Conservation (phyloP, 163 green algal species). For the Volvox carteri region DNA sequence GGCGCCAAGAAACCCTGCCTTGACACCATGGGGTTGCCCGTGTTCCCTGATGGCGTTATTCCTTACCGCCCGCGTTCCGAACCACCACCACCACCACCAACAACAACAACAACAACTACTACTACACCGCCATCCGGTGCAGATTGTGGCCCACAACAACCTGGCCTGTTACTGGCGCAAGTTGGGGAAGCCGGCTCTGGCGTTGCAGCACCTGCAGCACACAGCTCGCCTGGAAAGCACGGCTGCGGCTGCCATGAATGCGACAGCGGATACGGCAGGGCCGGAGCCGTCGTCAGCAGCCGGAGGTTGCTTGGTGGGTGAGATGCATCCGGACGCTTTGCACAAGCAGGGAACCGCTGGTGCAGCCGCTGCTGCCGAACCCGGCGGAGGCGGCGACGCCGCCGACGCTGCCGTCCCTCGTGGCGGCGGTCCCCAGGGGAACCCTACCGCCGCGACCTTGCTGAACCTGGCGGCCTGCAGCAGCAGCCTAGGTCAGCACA, state of each 20-base stretch:
- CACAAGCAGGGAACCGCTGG: too few relatives aligned
- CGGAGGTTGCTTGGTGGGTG: too few relatives aligned
- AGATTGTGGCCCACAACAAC: conserved; percentile 57
- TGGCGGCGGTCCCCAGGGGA: neutral
- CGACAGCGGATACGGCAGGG: neutral
- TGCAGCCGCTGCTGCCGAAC: neutral
- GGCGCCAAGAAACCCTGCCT: too few relatives aligned
- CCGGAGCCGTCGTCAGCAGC: too few relatives aligned
- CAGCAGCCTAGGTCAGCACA: conserved; percentile 50
- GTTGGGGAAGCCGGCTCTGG: conserved; percentile 12
- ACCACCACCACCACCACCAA: too few relatives aligned
- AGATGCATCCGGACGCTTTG: too few relatives aligned
- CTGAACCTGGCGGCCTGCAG: conserved; percentile 56
- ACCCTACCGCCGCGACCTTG: conserved; percentile 38
- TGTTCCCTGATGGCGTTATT: too few relatives aligned
- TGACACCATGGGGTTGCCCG: too few relatives aligned
- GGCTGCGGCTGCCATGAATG: neutral
- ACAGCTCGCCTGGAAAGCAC: conserved; percentile 13
- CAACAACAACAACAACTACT: too few relatives aligned
- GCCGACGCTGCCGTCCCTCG: neutral
- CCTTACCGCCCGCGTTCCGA: too few relatives aligned
- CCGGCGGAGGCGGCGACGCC: neutral
- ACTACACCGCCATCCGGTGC: too few relatives aligned
- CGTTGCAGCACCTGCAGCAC: conserved; percentile 49
- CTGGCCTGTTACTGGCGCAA: conserved; percentile 56